phyloP scores from a whole-genome alignment of 306 rosid species.

The Alnus glutinosa region DNA sequence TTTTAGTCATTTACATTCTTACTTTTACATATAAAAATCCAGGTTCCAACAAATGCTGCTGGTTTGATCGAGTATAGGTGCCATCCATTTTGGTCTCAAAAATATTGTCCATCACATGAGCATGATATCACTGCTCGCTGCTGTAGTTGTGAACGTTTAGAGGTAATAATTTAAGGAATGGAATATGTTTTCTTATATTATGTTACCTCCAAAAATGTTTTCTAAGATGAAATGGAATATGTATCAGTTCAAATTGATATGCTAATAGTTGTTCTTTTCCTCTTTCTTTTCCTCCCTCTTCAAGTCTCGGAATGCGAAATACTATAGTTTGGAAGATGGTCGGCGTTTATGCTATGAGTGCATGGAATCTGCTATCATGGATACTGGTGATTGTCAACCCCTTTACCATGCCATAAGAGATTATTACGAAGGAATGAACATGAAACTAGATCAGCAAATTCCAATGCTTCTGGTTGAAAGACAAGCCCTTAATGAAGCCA shows the following conservation, averaged over 20 bases:
- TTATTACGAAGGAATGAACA: slow-evolving; percentile 90
- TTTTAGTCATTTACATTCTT: neutral
- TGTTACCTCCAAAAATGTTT: neutral
- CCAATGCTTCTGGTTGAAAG: slow-evolving; percentile 98
- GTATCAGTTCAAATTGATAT: neutral
- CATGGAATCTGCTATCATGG: slow-evolving; percentile 97
- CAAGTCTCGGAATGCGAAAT: slow-evolving; percentile 78
- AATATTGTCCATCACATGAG: slow-evolving; percentile 94
- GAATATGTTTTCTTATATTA: neutral
- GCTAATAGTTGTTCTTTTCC: neutral
- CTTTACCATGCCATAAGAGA: slow-evolving; percentile 91
- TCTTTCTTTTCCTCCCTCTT: neutral
- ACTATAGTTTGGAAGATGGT: slow-evolving; percentile 77
- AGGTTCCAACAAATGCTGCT: slow-evolving; percentile 88
- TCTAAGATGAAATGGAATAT: neutral
- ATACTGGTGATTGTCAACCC: slow-evolving; percentile 97
- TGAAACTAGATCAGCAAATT: slow-evolving; percentile 91
- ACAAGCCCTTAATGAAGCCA: slow-evolving; percentile 96
- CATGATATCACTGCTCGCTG: slow-evolving; percentile 87
- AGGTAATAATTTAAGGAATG: slow-evolving; percentile 54
- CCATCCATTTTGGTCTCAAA: slow-evolving; percentile 96
- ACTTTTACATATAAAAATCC: slow-evolving; percentile 28
- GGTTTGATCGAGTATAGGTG: slow-evolving; percentile 94
- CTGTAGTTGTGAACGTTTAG: slow-evolving; percentile 94
- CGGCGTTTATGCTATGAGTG: slow-evolving; percentile 90